Percentiles rank a stretch among this genome's conserved stretches.
These are phyloP conservation scores for Colletotrichum eleusines DNA, from an alignment of 2,329 filamentous ascomycete genomes.

Conservation along the genomic window DNA sequence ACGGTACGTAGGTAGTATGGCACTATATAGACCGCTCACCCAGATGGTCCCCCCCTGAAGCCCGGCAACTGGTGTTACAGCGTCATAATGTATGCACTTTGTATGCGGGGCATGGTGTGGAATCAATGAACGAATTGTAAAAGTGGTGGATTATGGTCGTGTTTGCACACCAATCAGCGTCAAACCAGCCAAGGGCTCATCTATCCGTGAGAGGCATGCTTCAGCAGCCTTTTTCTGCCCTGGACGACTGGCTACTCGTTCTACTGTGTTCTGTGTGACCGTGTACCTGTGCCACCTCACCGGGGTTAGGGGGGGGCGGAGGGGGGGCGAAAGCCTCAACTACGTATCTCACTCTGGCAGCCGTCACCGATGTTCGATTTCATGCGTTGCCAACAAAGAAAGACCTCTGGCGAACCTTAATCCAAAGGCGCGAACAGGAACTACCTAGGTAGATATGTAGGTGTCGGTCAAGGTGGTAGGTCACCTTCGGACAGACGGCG, in stretches of 20 bases:
- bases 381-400: not conserved
- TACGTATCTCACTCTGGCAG: not conserved
- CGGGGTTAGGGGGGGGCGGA: too few relatives aligned
- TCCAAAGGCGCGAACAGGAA: not conserved
- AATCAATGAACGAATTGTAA: not conserved
- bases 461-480: not conserved
- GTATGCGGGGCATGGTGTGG: not conserved
- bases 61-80: not conserved
- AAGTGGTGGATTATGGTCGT: conserved; percentile 10
- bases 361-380: too few relatives aligned
- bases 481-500: conserved; percentile 34
- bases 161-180: conserved; percentile 13
- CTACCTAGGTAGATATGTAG: not conserved
- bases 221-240: not conserved
- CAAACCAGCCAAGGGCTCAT: not conserved
- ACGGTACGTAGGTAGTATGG: too few relatives aligned
- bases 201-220: not conserved
- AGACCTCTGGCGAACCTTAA: not conserved
- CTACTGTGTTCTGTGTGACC: not conserved
- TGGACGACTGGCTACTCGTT: too few relatives aligned
- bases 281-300: not conserved
- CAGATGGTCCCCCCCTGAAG: too few relatives aligned
- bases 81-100: not conserved
- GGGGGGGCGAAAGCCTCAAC: not conserved
- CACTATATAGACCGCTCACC: too few relatives aligned